Evolutionary conservation across 1,284 basidiomycete genomes (phyloP).

Genomic region (Ceratobasidium sp.): DNA sequence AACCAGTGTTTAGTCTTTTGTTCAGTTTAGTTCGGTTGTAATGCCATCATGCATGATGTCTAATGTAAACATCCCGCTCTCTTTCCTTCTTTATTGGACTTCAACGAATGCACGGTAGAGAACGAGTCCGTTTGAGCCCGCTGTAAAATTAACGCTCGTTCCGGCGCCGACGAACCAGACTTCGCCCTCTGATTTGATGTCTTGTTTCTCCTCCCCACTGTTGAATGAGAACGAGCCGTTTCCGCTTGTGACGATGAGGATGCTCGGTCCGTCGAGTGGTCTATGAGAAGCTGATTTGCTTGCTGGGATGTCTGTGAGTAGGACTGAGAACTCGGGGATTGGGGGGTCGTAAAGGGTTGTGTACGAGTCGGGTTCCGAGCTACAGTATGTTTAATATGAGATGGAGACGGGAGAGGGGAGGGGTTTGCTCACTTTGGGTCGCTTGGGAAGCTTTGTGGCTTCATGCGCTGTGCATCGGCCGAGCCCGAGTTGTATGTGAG

Average conservation of each 20-base stretch:
- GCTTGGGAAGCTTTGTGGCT: constrained; percentile 67
- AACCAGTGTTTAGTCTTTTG: constrained; percentile 21
- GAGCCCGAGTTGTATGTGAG: constrained; percentile 88
- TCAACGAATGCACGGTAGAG: constrained; percentile 85
- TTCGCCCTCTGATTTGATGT: constrained; percentile 75
- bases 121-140: constrained; percentile 63
- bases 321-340: constrained; percentile 93
- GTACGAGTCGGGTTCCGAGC: constrained; percentile 19
- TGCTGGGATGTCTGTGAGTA: constrained; percentile 70
- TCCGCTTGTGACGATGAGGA: constrained; percentile 84
- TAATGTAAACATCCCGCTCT: background rate
- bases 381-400: background rate
- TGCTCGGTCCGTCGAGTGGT: constrained; percentile 84
- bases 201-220: constrained; percentile 59
- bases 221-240: constrained; percentile 62
- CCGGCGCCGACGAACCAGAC: constrained; percentile 90
- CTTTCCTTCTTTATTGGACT: constrained; percentile 41
- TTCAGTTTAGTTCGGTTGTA: constrained; percentile 4
- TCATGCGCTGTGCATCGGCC: constrained; percentile 77
- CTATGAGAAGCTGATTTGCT: constrained; percentile 68
- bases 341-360: constrained; percentile 91
- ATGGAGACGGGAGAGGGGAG: background rate
- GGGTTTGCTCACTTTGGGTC: constrained; percentile 49
- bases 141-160: constrained; percentile 67
- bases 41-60: constrained; percentile 1